Base-by-base conservation (phyloP, 2,329 filamentous ascomycete genomes). In the Pestalotiopsis sp. region DNA sequence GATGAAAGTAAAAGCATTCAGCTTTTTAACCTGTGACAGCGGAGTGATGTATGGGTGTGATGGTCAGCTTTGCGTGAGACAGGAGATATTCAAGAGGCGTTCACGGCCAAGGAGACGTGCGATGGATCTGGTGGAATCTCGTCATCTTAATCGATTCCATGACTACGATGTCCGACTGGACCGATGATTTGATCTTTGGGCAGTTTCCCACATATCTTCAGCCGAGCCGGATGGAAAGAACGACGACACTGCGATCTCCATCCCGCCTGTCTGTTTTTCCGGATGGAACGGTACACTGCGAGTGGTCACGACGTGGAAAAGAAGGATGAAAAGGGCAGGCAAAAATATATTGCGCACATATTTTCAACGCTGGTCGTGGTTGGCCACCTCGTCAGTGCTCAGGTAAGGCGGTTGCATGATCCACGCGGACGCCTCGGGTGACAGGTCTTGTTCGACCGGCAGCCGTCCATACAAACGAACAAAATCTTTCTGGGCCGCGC, bases 381-480 rank as follows among this genome's bases (percentile, higher is more conserved):
- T 39, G 59, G 59, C 27, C 20, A 39, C 59, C 57, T 59, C 20
- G 59, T 39, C 27, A 62, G n/a, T 65, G 27, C 27, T 25, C 4
- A 56, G 36, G 63, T 56, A 56, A 57, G 63, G 63, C 63, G 41
- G 31, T 36, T 56, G 63, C 63, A 57, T 66, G 63, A 66, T 66
- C 49, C 45, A 49, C 45, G 63, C 63, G 63, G 45, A 39, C 41
- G 63, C 63, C 63, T 57, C 45, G 63, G 62, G 23, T 25, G n/a
- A 23, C 36, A 25, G 52, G 36, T 56, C 20, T 25, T 56, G 23
- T 27, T 66, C 7, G 45, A 65, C 36, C 38, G 31, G 36, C 63
- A 62, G 59, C 59, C 38, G n/a, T 62, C 59, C 59, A 39, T n/a
- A 52, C 45, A n/a, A 52, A 52, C 17, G 3, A 52, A 23, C 17